Evolutionary conservation across 1,139 yeast genomes (phyloP).

Genomic region (Lizanozyma gosingica): DNA sequence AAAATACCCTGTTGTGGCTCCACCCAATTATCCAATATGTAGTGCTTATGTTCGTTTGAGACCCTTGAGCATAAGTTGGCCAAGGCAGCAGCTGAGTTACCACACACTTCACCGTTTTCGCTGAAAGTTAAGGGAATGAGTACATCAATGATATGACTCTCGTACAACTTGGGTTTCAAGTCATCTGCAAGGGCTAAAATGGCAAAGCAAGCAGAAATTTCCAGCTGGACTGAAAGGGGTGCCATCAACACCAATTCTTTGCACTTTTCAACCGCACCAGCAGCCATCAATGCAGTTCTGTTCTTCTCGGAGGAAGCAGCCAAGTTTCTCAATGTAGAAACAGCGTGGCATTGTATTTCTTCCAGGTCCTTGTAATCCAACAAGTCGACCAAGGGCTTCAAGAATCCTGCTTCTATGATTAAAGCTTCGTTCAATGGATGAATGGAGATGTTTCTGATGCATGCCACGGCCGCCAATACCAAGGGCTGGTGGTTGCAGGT

Average conservation of each 20-base stretch:
- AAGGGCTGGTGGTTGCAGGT: constrained; percentile 89
- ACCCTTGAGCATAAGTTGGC: constrained; percentile 93
- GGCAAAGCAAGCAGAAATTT: constrained; percentile 95
- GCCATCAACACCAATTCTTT: constrained; percentile 78
- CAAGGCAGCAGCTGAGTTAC: constrained; percentile 96
- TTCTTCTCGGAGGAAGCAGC: constrained; percentile 95
- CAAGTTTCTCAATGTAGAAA: constrained; percentile 85
- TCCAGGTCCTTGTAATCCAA: constrained; percentile 83
- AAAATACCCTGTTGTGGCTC: constrained; percentile 78
- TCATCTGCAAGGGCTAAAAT: constrained; percentile 95
- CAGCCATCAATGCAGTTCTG: constrained; percentile 83
- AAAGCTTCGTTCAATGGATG: constrained; percentile 94
- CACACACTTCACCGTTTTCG: constrained; percentile 90
- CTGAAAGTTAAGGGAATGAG: constrained; percentile 86
- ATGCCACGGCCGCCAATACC: constrained; percentile 93
- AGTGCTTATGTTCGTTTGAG: constrained; percentile 58
- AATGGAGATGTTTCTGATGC: constrained; percentile 92
- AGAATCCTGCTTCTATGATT: constrained; percentile 92
- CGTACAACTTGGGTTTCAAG: constrained; percentile 75
- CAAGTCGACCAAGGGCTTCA: constrained; percentile 78
- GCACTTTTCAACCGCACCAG: constrained; percentile 93
- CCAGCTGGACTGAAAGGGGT: constrained; percentile 87
- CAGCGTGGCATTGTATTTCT: constrained; percentile 97
- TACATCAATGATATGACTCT: constrained; percentile 79
- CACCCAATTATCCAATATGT: constrained; percentile 73